These are phyloP conservation scores for Talaromyces borbonicus DNA, from an alignment of 495 filamentous ascomycete species.

Conservation along the genomic window DNA sequence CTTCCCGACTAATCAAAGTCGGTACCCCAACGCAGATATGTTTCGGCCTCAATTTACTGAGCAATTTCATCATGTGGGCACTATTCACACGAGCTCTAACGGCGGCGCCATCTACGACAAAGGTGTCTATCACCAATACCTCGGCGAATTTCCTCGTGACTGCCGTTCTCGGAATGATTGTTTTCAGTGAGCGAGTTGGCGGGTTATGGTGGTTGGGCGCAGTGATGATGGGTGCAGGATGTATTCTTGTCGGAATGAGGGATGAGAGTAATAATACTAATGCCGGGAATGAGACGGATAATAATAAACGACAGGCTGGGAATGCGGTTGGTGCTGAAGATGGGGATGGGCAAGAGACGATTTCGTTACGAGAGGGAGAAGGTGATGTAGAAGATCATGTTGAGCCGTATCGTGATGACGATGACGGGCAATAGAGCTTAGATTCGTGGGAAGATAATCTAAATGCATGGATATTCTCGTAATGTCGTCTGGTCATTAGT, in stretches of 20 bases:
- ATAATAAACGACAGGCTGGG: background rate
- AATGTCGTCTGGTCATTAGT: constrained; percentile 1
- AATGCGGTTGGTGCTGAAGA: background rate
- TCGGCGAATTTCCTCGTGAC: constrained; percentile 87
- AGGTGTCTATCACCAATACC: constrained; percentile 89
- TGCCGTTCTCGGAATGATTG: constrained; percentile 65
- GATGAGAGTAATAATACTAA: constrained; percentile 33
- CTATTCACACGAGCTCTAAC: constrained; percentile 77
- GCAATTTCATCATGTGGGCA: constrained; percentile 93
- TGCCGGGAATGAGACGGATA: background rate
- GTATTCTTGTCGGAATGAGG: constrained; percentile 79
- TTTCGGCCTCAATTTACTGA: constrained; percentile 78
- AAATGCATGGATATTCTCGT: background rate
- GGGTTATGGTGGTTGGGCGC: constrained; percentile 87
- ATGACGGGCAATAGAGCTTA: too few species aligned
- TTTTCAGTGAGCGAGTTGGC: constrained; percentile 63
- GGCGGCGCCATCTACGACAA: constrained; percentile 71
- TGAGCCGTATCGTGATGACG: constrained; percentile 6
- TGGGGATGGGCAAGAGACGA: background rate
- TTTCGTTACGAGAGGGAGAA: background rate
- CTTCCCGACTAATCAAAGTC: too few species aligned
- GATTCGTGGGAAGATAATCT: too few species aligned
- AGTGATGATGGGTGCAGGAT: constrained; percentile 72
- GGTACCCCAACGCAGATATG: too few species aligned
- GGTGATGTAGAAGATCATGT: constrained; percentile 4